Percentiles rank a stretch among this genome's conserved stretches.
Evolutionary conservation across 2,329 filamentous ascomycete species (phyloP).

Genomic region (Pyricularia sp.): DNA sequence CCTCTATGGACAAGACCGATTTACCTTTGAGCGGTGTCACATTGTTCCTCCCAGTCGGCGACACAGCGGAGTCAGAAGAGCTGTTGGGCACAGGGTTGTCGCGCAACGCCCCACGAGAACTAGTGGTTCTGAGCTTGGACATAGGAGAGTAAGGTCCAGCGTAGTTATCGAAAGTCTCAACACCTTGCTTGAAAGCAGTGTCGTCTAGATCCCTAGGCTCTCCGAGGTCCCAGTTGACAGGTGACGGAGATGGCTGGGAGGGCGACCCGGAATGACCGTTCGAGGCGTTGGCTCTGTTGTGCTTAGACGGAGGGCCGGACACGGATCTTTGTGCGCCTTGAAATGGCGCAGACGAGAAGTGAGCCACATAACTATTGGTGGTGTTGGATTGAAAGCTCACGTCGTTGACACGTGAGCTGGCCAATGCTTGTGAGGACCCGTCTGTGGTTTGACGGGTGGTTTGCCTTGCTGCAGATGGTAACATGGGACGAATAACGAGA

Average conservation of each 20-base stretch:
- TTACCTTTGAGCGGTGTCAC: neutral
- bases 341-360: neutral
- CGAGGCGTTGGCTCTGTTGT: neutral
- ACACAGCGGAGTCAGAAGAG: neutral
- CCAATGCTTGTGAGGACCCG: neutral
- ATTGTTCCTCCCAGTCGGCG: neutral
- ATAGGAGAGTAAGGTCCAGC: neutral
- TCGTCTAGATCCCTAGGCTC: neutral
- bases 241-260: neutral
- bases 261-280: neutral
- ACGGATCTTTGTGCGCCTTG: neutral
- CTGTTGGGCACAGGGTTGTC: neutral
- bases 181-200: neutral
- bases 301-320: neutral
- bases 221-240: neutral
- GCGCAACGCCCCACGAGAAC: neutral
- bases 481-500: neutral
- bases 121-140: neutral
- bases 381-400: neutral
- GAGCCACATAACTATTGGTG: neutral
- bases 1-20: neutral
- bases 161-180: neutral
- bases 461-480: neutral
- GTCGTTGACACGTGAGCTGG: neutral
- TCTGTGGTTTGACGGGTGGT: neutral